These are phyloP conservation scores for Saccharomyces hybrid DNA, from an alignment of 1,139 yeast genomes.

Conservation along the genomic window DNA sequence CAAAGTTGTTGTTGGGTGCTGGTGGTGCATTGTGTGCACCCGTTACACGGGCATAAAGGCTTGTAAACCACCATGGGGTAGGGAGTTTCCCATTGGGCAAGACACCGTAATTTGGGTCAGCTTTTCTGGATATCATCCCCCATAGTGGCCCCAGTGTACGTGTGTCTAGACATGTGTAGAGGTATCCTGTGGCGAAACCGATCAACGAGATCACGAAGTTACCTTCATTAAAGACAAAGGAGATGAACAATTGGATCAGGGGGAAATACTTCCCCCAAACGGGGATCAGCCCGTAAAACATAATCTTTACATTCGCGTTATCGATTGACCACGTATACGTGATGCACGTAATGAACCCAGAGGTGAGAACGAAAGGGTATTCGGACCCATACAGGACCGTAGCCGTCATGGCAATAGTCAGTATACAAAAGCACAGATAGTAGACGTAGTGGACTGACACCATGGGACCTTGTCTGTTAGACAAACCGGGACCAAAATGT, in stretches of 20 bases:
- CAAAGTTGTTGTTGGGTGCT: background rate
- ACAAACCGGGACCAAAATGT: slow-evolving; percentile 10
- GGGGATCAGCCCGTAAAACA: slow-evolving; percentile 31
- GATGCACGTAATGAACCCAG: slow-evolving; percentile 23
- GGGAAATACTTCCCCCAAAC: slow-evolving; percentile 30
- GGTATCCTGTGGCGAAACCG: slow-evolving; percentile 27
- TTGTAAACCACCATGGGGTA: slow-evolving; percentile 23
- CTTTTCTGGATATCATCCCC: slow-evolving; percentile 18
- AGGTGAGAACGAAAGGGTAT: slow-evolving; percentile 13
- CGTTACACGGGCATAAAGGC: slow-evolving; percentile 4
- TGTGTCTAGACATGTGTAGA: slow-evolving; percentile 30
- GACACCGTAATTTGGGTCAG: slow-evolving; percentile 18
- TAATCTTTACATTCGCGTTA: slow-evolving; percentile 23
- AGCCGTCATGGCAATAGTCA: slow-evolving; percentile 11
- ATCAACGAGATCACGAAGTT: slow-evolving; percentile 17
- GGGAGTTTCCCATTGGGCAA: slow-evolving; percentile 23
- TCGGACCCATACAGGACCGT: slow-evolving; percentile 13
- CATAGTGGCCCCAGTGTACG: slow-evolving; percentile 30
- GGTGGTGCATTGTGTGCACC: background rate
- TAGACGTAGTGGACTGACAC: slow-evolving; percentile 23
- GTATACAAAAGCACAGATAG: slow-evolving; percentile 21
- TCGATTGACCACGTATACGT: slow-evolving; percentile 30
- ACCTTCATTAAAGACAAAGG: slow-evolving; percentile 21
- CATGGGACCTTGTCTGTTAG: slow-evolving; percentile 8
- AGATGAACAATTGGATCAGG: slow-evolving; percentile 22